Evolutionary conservation across 2,329 filamentous ascomycete genomes (phyloP).

Genomic region (Monosporascus ibericus): DNA sequence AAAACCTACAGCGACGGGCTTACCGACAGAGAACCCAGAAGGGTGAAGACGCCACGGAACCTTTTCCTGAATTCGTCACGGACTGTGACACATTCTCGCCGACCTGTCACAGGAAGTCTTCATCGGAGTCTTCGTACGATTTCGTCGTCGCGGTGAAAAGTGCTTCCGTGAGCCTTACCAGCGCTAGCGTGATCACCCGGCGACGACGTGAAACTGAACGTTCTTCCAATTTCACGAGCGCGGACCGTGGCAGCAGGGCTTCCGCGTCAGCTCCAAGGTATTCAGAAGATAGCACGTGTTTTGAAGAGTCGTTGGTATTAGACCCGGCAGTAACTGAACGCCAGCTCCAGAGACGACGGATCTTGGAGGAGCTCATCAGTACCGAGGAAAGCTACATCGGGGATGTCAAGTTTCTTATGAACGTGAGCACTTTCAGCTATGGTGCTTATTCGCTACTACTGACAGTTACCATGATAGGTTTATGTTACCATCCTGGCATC

Average conservation of each 20-base stretch:
- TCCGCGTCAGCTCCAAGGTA: slow-evolving; percentile 54
- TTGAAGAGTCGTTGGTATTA: slow-evolving; percentile 45
- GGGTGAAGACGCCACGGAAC: slow-evolving; percentile 14
- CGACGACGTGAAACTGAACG: slow-evolving; percentile 47
- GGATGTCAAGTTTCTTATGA: slow-evolving; percentile 79
- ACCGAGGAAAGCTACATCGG: slow-evolving; percentile 87
- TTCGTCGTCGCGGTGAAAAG: slow-evolving; percentile 79
- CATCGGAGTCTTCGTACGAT: slow-evolving; percentile 68
- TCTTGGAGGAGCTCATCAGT: slow-evolving; percentile 77
- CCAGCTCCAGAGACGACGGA: slow-evolving; percentile 67
- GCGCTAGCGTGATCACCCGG: slow-evolving; percentile 60
- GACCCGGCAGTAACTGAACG: slow-evolving; percentile 68
- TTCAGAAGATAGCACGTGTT: slow-evolving; percentile 59
- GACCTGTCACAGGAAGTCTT: slow-evolving; percentile 49
- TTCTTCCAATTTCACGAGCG: slow-evolving; percentile 50
- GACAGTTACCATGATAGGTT: slow-evolving; percentile 42
- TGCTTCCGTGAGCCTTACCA: slow-evolving; percentile 70
- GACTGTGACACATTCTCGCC: slow-evolving; percentile 17
- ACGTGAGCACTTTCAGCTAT: slow-evolving; percentile 47
- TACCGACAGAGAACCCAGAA: slow-evolving; percentile 29
- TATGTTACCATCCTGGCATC: slow-evolving; percentile 71
- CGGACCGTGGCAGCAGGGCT: slow-evolving; percentile 56
- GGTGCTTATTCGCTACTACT: background rate
- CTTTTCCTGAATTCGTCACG: slow-evolving; percentile 28
- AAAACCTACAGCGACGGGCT: slow-evolving; percentile 56